A percentile compares a stretch with the other conserved stretches of the same genome.
These are phyloP conservation scores for Hanseniaspora thailandica DNA, from an alignment of 805 yeast genomes.

Conservation along the genomic window DNA sequence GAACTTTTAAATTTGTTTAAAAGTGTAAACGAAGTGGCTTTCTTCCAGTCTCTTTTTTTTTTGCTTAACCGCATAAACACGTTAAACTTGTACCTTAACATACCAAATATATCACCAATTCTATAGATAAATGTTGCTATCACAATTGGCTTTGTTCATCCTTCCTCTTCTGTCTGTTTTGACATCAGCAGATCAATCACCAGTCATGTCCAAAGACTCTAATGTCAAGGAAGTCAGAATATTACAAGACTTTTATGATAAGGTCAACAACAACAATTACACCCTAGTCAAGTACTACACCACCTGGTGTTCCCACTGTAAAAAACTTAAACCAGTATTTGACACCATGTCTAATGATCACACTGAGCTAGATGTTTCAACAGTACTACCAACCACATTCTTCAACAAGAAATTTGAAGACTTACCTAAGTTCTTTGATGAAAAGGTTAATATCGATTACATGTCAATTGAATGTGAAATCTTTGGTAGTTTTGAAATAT, in stretches of 20 bases:
- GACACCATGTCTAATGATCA: constrained; percentile 37
- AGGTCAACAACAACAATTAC: constrained; percentile 22
- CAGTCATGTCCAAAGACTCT: not conserved
- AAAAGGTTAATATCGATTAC: constrained; percentile 20
- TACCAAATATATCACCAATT: no score
- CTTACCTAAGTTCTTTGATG: not conserved
- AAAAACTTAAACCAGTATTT: constrained; percentile 43
- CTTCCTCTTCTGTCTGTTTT: not conserved
- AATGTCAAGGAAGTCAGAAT: constrained; percentile 11
- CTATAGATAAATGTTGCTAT: no score
- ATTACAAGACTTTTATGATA: constrained; percentile 23
- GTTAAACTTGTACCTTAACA: no score
- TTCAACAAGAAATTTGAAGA: not conserved
- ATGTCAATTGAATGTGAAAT: constrained; percentile 28
- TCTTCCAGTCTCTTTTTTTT: no score
- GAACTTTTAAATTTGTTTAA: no score
- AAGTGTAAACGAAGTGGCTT: no score
- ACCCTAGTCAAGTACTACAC: constrained; percentile 38
- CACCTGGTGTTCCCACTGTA: constrained; percentile 65
- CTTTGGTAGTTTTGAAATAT: constrained; percentile 24
- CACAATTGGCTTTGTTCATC: not conserved
- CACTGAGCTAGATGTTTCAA: constrained; percentile 14
- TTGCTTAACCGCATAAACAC: no score
- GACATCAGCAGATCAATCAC: not conserved
- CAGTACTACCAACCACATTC: not conserved